Evolutionary conservation across 805 yeast genomes (phyloP), one percentile per base, ranked within the genome.

Genomic region (Barnettozyma siamensis): DNA sequence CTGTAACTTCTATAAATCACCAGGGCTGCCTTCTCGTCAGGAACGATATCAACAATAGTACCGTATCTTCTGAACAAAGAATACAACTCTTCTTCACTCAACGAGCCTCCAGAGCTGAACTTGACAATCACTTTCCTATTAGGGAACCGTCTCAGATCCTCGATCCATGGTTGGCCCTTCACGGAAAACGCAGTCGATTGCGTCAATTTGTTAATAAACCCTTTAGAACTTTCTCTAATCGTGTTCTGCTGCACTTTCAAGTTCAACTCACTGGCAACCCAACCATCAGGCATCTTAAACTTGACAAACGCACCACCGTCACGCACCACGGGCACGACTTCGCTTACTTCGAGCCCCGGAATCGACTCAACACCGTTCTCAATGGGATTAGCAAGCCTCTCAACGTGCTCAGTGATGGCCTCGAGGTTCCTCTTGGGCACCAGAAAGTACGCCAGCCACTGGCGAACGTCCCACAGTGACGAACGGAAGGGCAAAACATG

Each of bases 221-320:
- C 66, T 49, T 52, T 39, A 42, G 65, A 42, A 49, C 73, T 51
- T 59, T 69, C 54, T 49, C 55, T 46, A 33, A 63, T 50, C 4
- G 77, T 64, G 46, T 78, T 79, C 37, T 60, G 52, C 40, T 69
- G 74, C 21, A 87, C 68, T 46, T 63, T 60, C 3, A 69, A 55
- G 43, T 80, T 78, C 37, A 83, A 70, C 18, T 75, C 80, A 31
- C 74, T 70, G 5, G 73, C 63, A 5, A 73, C 63, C 41, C 60
- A 60, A 3, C 63, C 70, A 6, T 66, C 69, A 0, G 89, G 86
- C 23, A 85, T 75, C 24, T 66, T 61, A 52, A 83, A 83, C 49
- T 82, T 83, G 29, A 87, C 93, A 70, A 91, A 89, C 2, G 88
- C 96, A 34, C 98, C 98, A 39, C 97, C 96, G 56, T 93, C 99